A percentile compares a stretch with the other conserved stretches of the same genome.
Evolutionary conservation across 352 stramenopile genomes (phyloP).

Genomic region (Phytophthora pini): DNA sequence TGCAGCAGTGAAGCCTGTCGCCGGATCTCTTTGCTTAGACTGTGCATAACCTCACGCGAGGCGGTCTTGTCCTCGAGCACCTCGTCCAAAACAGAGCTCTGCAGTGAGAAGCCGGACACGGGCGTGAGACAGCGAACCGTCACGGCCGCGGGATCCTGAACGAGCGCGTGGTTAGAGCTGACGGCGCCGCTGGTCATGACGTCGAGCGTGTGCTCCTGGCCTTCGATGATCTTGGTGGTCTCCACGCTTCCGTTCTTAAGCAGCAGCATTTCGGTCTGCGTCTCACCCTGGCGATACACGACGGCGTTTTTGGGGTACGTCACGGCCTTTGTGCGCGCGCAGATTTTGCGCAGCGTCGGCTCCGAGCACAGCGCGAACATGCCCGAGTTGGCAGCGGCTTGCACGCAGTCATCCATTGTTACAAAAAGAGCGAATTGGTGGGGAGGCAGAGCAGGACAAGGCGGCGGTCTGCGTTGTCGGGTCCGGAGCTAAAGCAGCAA

Average conservation of each 20-base stretch:
- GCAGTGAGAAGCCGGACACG: constrained; percentile 80
- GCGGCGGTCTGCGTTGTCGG: too few species aligned
- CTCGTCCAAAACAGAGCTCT: constrained; percentile 69
- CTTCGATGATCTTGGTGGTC: constrained; percentile 82
- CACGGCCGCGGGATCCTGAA: constrained; percentile 78
- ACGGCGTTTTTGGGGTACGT: constrained; percentile 76
- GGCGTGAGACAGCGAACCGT: constrained; percentile 83
- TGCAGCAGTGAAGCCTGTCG: constrained; percentile 85
- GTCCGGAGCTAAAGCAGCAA: constrained; percentile 36
- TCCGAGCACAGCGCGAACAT: constrained; percentile 89
- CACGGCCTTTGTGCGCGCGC: constrained; percentile 63
- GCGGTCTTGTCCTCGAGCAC: constrained; percentile 78
- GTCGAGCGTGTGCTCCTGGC: constrained; percentile 81
- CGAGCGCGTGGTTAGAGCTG: constrained; percentile 84
- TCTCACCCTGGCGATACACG: constrained; percentile 82
- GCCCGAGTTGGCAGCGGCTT: constrained; percentile 64
- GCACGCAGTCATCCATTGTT: constrained; percentile 71
- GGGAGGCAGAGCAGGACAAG: neutral
- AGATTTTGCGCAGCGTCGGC: constrained; percentile 82
- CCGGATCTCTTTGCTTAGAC: constrained; percentile 89
- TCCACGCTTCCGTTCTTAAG: constrained; percentile 71
- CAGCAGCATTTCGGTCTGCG: constrained; percentile 84
- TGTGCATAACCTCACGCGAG: constrained; percentile 87
- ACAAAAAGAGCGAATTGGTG: too few species aligned
- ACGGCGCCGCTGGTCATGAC: constrained; percentile 60